Evolutionary conservation across 805 yeast species (phyloP).

Genomic region (Cyberlindnera euphorbiae): DNA sequence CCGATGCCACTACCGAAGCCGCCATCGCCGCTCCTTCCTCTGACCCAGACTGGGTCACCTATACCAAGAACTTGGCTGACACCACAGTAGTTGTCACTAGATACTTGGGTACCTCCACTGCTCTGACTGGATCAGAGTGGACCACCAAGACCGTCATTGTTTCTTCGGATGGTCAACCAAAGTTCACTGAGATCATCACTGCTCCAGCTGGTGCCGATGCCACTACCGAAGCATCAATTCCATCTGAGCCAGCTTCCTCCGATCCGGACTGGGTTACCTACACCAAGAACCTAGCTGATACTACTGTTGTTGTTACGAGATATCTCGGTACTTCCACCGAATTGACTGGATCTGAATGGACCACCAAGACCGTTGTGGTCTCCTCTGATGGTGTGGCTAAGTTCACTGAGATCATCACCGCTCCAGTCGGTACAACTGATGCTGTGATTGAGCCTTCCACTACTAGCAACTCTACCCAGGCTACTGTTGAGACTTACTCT

Average conservation of each 20-base stretch:
- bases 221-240: too few relatives aligned
- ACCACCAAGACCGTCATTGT: too few relatives aligned
- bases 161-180: slow-evolving; percentile 3
- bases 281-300: not conserved
- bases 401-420: slow-evolving; percentile 2
- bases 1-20: slow-evolving; percentile 12
- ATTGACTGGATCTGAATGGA: not conserved
- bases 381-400: slow-evolving; percentile 1
- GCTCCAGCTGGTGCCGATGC: slow-evolving; percentile 15
- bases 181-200: slow-evolving; percentile 10
- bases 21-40: slow-evolving; percentile 15
- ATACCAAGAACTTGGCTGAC: too few relatives aligned
- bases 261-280: slow-evolving; percentile 4
- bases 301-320: not conserved
- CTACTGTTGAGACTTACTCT: slow-evolving; percentile 6
- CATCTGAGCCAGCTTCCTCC: slow-evolving; percentile 12
- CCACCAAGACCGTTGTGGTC: slow-evolving; percentile 4
- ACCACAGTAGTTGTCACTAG: too few relatives aligned
- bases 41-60: slow-evolving; percentile 9
- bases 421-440: not conserved
- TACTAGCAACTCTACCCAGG: slow-evolving; percentile 2
- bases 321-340: too few relatives aligned
- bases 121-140: too few relatives aligned
- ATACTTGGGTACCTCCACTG: too few relatives aligned
- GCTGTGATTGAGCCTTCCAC: not conserved